Evolutionary conservation across 2,329 filamentous ascomycete genomes (phyloP).

Genomic region (Periconia sp.): DNA sequence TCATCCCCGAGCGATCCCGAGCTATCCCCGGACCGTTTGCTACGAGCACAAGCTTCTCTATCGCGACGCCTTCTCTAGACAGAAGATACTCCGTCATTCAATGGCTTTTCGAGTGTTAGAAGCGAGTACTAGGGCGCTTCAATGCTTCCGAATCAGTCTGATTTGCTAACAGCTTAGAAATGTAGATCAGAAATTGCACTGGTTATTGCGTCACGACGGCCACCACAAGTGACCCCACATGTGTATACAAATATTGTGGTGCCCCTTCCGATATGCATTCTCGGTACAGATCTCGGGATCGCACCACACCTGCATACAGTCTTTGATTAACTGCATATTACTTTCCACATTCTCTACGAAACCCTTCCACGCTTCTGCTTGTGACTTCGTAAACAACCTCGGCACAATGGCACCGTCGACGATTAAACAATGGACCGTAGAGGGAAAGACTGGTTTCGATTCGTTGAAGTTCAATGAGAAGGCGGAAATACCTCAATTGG

Average conservation of each 20-base stretch:
- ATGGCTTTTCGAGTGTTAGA: no score
- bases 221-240: slow-evolving; percentile 19
- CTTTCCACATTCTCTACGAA: neutral
- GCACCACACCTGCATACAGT: slow-evolving; percentile 1
- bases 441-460: slow-evolving; percentile 64
- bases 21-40: neutral
- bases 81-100: no score
- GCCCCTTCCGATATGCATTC: no score
- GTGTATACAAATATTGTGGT: slow-evolving; percentile 14
- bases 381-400: no score
- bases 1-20: neutral
- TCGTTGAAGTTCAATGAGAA: slow-evolving; percentile 62
- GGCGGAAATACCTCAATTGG: slow-evolving; percentile 63
- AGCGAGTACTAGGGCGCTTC: no score
- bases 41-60: no score
- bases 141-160: no score
- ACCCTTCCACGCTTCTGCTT: neutral
- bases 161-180: slow-evolving; percentile 11
- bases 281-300: no score
- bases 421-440: slow-evolving; percentile 64
- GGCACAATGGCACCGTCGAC: slow-evolving; percentile 48
- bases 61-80: neutral
- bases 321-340: slow-evolving; percentile 3
- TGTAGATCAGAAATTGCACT: slow-evolving; percentile 1
- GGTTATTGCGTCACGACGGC: slow-evolving; percentile 19